phyloP scores from a whole-genome alignment of 2,329 filamentous ascomycete genomes.

The Colletotrichum siamense region DNA sequence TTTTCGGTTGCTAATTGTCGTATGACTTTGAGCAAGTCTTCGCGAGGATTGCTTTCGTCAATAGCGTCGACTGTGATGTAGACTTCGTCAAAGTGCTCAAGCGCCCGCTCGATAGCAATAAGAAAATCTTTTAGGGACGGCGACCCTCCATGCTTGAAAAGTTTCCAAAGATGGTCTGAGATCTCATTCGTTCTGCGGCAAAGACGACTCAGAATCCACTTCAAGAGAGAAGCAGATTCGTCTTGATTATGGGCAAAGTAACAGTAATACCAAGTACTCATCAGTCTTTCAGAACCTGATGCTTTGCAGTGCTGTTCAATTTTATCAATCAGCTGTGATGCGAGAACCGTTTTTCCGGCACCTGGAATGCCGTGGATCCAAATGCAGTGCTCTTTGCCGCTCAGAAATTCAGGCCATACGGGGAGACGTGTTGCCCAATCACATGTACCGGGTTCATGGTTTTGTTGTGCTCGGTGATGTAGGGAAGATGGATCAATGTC shows the following conservation, averaged over 20 bases:
- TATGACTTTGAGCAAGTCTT: background rate
- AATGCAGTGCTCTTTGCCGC: background rate
- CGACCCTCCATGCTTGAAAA: background rate
- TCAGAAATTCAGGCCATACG: background rate
- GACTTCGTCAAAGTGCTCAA: rapidly evolving
- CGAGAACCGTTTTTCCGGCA: background rate
- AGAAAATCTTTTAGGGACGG: background rate
- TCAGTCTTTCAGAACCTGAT: rapidly evolving
- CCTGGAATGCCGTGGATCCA: background rate
- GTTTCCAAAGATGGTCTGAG: background rate
- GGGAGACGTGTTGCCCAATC: background rate
- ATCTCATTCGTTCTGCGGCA: background rate
- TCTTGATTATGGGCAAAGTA: background rate
- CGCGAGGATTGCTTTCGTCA: background rate
- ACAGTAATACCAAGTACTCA: background rate
- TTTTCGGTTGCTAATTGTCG: background rate
- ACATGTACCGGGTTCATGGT: background rate
- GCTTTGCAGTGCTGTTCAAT: rapidly evolving
- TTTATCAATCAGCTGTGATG: background rate
- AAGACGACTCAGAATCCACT: background rate
- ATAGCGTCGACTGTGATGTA: background rate
- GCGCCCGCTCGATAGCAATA: rapidly evolving
- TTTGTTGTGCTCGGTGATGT: rapidly evolving
- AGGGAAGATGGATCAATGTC: background rate
- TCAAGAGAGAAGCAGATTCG: rapidly evolving